Conservation (phyloP, 2,329 filamentous ascomycete species). For the Monosporascus sp. region DNA sequence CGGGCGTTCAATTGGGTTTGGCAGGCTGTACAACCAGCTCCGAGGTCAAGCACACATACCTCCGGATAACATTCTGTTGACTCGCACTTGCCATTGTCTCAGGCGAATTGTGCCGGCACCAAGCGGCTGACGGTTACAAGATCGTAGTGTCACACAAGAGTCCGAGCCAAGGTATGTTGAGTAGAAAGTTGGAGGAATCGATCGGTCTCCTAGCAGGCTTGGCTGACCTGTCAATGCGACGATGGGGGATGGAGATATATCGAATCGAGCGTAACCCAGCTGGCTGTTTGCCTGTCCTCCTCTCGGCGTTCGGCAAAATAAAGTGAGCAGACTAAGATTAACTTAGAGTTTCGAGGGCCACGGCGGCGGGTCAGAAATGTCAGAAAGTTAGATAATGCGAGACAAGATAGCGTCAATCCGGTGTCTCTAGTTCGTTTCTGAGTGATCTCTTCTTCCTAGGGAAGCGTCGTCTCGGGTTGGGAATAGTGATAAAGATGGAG, state of each 20-base stretch:
- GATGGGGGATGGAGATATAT: no score
- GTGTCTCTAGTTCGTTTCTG: neutral
- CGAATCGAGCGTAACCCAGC: no score
- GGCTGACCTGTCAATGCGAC: no score
- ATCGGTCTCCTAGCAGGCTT: no score
- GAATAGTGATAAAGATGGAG: neutral
- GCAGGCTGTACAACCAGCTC: neutral
- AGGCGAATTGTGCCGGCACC: constrained; percentile 10
- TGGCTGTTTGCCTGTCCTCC: no score
- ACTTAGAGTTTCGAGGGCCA: neutral
- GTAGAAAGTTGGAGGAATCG: no score
- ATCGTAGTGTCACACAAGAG: neutral
- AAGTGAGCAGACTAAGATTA: no score
- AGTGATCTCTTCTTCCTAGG: neutral
- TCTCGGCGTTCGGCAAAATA: no score
- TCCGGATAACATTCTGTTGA: constrained; percentile 40
- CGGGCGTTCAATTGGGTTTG: no score
- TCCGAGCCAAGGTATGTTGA: no score
- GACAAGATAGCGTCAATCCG: neutral
- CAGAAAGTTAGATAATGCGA: neutral
- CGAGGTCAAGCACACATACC: constrained; percentile 22
- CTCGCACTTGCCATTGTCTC: constrained; percentile 27
- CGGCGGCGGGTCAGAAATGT: neutral
- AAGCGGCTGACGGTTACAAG: constrained; percentile 10
- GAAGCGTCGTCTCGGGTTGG: neutral